A percentile compares a stretch with the other conserved stretches of the same genome.
phyloP scores from a whole-genome alignment of 305 asterid species.

The Fraxinus nigra region DNA sequence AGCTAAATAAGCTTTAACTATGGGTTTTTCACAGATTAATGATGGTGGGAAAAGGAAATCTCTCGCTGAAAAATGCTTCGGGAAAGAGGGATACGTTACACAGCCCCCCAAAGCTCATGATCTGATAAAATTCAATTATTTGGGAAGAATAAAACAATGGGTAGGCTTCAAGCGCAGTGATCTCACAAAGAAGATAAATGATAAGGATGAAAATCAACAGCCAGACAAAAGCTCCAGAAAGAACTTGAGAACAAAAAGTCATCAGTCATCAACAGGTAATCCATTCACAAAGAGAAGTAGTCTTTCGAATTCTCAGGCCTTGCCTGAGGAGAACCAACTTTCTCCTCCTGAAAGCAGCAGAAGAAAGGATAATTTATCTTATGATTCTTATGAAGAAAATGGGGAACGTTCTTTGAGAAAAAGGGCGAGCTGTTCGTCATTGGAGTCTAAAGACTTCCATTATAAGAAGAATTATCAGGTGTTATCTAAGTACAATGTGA shows the following conservation, averaged over 20 bases:
- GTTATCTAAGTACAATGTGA: slow-evolving; percentile 32
- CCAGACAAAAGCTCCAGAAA: slow-evolving; percentile 18
- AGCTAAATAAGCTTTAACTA: not conserved
- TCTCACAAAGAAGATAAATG: slow-evolving; percentile 40
- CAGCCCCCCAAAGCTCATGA: slow-evolving; percentile 29
- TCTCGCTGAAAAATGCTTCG: slow-evolving; percentile 32
- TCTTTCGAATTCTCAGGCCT: slow-evolving; percentile 26
- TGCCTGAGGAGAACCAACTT: slow-evolving; percentile 31
- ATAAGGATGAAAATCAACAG: slow-evolving; percentile 33
- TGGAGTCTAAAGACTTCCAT: slow-evolving; percentile 24
- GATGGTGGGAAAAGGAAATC: slow-evolving; percentile 30
- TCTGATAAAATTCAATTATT: slow-evolving; percentile 34
- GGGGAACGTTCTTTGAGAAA: slow-evolving; percentile 31
- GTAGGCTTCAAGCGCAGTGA: slow-evolving; percentile 55
- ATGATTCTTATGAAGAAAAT: slow-evolving; percentile 27
- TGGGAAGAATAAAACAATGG: slow-evolving; percentile 54
- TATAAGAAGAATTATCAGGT: slow-evolving; percentile 30
- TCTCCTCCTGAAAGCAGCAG: slow-evolving; percentile 36
- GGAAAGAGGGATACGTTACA: slow-evolving; percentile 27
- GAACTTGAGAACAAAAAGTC: slow-evolving; percentile 31
- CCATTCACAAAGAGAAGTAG: slow-evolving; percentile 31
- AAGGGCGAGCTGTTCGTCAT: slow-evolving; percentile 31
- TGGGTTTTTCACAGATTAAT: slow-evolving; percentile 36
- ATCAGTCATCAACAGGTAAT: slow-evolving; percentile 26
- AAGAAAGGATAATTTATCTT: slow-evolving; percentile 30